Base-by-base conservation (phyloP, 2,329 filamentous ascomycete genomes). In the Tricladium varicosporioides region DNA sequence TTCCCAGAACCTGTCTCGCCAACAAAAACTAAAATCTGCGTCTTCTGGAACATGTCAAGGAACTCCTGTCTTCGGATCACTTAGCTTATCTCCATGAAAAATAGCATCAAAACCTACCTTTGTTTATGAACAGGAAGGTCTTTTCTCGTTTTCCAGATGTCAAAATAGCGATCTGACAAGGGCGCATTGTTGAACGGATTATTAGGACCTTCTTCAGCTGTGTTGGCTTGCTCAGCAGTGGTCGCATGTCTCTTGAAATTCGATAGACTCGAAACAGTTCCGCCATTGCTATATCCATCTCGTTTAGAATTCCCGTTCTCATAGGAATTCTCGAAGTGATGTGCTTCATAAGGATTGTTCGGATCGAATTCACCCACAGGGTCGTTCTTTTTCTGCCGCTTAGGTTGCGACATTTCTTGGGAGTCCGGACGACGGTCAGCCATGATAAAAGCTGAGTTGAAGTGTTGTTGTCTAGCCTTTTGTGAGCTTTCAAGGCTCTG, bases 1-100 rank as follows among this genome's bases (percentile, higher is more conserved):
- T 99, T 99, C 78, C 94, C 94, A 64, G 94, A 99, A 84, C 95
- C 94, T 8, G 94, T 99, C 80, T 99, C 94, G 78, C 94, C 94
- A 63, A 99, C 94, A 70, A 99, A 97, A 68, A 99, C 94, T 60
- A 99, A 85, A 65, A 99, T 97, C 76, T 99, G 94, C 19, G 87
- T 91, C 68, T 88, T 85, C 69, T 99, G 95, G 76, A 95, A 99
- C 69, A 96, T 84, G 70, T 92, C 79, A 59, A 99, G 82, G 71
- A 99, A 99, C 72, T 99, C 94, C 74, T 94, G 85, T 73, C 89
- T 90, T 19, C 32, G 49, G 18, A 36, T 16, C 5, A 48, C 47
- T 71, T 57, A 70, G 63, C 13, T 48, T 18, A 27, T 27, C 7
- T 27, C 22, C 7, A 3, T 27, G 22, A 27, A 7, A 8, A 47